phyloP scores from a whole-genome alignment of 352 stramenopile genomes.

The Phytophthora multivora region DNA sequence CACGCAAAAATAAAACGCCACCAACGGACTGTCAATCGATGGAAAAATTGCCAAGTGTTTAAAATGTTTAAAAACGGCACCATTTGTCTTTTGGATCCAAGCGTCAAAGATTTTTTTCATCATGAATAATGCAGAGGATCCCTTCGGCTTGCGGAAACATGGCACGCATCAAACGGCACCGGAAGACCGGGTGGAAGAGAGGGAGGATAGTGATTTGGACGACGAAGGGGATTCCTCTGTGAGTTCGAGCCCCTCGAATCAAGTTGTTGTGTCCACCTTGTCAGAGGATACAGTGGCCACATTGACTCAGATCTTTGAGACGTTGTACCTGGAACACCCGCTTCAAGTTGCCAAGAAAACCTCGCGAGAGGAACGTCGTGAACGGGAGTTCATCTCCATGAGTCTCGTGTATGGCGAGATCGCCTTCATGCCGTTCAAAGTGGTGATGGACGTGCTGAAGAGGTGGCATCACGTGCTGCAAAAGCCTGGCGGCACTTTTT shows the following conservation, averaged over 20 bases:
- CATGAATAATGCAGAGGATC: conserved; percentile 1
- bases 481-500: conserved; percentile 76
- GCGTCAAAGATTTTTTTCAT: conserved; percentile 23
- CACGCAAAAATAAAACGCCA: conserved; percentile 2
- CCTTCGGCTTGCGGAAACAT: conserved; percentile 1
- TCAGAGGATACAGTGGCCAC: conserved; percentile 28
- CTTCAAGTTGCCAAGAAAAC: conserved; percentile 36
- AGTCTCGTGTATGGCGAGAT: conserved; percentile 92
- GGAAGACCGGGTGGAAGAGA: conserved; percentile 18
- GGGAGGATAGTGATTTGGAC: conserved; percentile 14
- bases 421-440: conserved; percentile 77
- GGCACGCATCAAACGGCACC: conserved; percentile 1
- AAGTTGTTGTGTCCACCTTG: conserved; percentile 31
- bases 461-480: conserved; percentile 61
- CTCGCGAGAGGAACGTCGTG: conserved; percentile 47
- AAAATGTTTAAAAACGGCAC: not conserved
- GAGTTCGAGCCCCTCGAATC: conserved; percentile 18
- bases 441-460: conserved; percentile 67
- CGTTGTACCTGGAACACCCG: conserved; percentile 51
- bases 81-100: not conserved
- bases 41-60: too few species aligned
- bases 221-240: conserved; percentile 8
- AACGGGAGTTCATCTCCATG: conserved; percentile 66
- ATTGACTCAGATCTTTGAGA: conserved; percentile 46
- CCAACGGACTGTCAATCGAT: too few species aligned